Base-by-base conservation (phyloP, 371 early-diverging fungal genomes). In the Batkoa obscura region DNA sequence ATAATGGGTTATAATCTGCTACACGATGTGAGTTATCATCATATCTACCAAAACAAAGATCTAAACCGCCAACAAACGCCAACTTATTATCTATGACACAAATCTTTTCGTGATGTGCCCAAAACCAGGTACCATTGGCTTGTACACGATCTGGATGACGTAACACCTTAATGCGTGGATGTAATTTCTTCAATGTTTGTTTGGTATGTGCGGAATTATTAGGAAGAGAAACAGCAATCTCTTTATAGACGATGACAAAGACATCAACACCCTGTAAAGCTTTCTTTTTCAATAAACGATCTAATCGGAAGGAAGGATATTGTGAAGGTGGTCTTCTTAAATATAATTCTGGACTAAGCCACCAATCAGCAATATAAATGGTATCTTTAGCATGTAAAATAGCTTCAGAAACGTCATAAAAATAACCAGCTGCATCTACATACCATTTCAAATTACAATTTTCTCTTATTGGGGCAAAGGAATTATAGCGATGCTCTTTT, bases 351-450 rank as follows among this genome's bases (percentile, higher is more conserved):
- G 88, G 88, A 32, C 81, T 74, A 31, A 88, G 70, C 87, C 91
- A 93, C 95, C 95, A 94, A 67, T 88, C 94, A 42, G 76, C 77
- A 60, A 92, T 89, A 65, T 83, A 90, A 50, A 92, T 83, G 58
- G 71, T 73, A 37, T 76, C 72, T 36, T 75, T 74, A 43, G 93
- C 91, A 31, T 71, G 69, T 59, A 78, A 71, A 59, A 93, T 72
- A 17, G 86, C 84, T 56, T 86, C 86, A 1, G 85, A 76, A 4
- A 89, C 71, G 32, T 83, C 83, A 62, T 75, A 75, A 60, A 87
- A 86, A 63, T 91, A 91, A 59, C 84, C 83, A 56, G 81, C 78
- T 36, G 86, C 90, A 61, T 90, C 91, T 13, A 91, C 70, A 65
- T 73, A 89, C 63, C 73, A 87, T 43, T 80, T 74, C 17, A 79